phyloP scores from a whole-genome alignment of 306 rosid species.

The Hippophae rhamnoides region DNA sequence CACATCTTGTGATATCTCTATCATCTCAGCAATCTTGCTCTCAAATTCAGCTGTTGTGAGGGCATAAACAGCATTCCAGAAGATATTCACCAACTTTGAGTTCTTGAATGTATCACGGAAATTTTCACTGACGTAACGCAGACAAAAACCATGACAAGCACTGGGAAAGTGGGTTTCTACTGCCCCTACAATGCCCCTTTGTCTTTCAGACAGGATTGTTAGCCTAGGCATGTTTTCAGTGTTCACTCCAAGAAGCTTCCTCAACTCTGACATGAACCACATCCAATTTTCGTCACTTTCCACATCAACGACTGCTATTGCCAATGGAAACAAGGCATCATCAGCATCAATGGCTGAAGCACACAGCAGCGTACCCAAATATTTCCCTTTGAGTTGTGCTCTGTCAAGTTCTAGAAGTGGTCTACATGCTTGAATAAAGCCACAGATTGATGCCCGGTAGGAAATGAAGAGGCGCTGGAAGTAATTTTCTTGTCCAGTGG shows the following conservation, averaged over 20 bases:
- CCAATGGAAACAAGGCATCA: conserved; percentile 77
- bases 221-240: conserved; percentile 95
- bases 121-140: conserved; percentile 82
- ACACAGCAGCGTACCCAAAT: conserved; percentile 72
- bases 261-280: conserved; percentile 98
- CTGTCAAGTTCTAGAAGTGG: conserved; percentile 92
- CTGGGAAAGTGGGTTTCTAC: conserved; percentile 92
- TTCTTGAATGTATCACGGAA: conserved; percentile 93
- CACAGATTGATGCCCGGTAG: conserved; percentile 82
- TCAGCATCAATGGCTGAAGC: conserved; percentile 96
- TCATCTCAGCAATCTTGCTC: conserved; percentile 80
- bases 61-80: conserved; percentile 99
- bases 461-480: conserved; percentile 83
- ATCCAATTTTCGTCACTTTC: conserved; percentile 97
- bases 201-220: conserved; percentile 88
- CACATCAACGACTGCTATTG: conserved; percentile 77
- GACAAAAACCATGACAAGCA: conserved; percentile 86
- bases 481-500: conserved; percentile 86
- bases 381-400: conserved; percentile 90
- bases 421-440: conserved; percentile 92
- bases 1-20: conserved; percentile 78
- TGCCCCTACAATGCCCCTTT: conserved; percentile 67
- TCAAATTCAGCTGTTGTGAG: conserved; percentile 88
- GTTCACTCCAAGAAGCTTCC: conserved; percentile 92
- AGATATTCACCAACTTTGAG: conserved; percentile 83